phyloP scores from a whole-genome alignment of 1,284 basidiomycete genomes.

The Ustilago loliicola region DNA sequence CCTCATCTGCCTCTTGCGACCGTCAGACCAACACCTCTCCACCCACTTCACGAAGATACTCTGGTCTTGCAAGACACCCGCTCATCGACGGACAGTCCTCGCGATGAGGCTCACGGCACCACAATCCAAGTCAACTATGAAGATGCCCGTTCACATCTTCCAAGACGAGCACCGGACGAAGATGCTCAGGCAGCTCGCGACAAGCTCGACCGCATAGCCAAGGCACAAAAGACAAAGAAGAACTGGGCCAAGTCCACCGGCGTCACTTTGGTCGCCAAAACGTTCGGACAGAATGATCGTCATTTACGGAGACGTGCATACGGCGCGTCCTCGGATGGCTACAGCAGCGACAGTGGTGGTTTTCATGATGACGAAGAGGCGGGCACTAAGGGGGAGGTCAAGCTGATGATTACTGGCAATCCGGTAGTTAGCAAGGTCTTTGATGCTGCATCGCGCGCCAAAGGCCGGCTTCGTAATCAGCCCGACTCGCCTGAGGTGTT shows the following conservation, averaged over 20 bases:
- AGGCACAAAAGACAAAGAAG: slow-evolving; percentile 38
- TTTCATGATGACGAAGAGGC: slow-evolving; percentile 2
- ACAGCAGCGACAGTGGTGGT: slow-evolving; percentile 19
- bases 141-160: slow-evolving; percentile 8
- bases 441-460: slow-evolving; percentile 24
- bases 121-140: not conserved
- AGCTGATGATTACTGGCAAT: slow-evolving; percentile 57
- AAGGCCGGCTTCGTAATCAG: slow-evolving; percentile 25
- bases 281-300: slow-evolving; percentile 25
- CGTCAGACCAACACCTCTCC: slow-evolving; percentile 36
- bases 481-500: slow-evolving; percentile 30
- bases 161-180: slow-evolving; percentile 29
- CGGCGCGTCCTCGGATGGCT: slow-evolving; percentile 36
- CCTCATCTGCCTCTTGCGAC: slow-evolving; percentile 5
- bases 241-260: slow-evolving; percentile 47
- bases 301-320: slow-evolving; percentile 32
- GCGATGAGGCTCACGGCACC: not conserved
- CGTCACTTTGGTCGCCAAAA: slow-evolving; percentile 27
- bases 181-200: slow-evolving; percentile 44
- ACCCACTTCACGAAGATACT: slow-evolving; percentile 35
- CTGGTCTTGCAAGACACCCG: slow-evolving; percentile 41
- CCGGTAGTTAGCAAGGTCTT: slow-evolving; percentile 48
- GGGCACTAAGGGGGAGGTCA: slow-evolving; percentile 40
- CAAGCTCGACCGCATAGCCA: slow-evolving; percentile 53
- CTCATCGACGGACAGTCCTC: slow-evolving; percentile 25